phyloP scores from a whole-genome alignment of 257 asterid species.

The Solanum lignicaule region DNA sequence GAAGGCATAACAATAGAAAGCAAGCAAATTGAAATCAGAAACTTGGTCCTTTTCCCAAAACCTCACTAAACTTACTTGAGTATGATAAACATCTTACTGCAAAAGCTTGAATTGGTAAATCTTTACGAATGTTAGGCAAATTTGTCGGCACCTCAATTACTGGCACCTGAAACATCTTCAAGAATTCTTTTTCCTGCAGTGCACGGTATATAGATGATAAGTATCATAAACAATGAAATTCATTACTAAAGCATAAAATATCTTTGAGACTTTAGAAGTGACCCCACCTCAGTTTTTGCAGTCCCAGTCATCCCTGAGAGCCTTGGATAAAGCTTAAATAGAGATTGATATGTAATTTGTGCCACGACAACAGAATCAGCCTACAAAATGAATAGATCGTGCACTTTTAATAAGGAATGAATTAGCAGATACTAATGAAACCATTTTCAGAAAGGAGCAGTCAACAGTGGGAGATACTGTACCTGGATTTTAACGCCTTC shows the following conservation, averaged over 20 bases:
- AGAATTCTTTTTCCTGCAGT: slow-evolving; percentile 83
- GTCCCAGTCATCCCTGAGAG: slow-evolving; percentile 99
- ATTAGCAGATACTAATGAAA: not conserved
- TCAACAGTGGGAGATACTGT: not conserved
- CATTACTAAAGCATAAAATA: not conserved
- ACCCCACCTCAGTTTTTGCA: slow-evolving; percentile 84
- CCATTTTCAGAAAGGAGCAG: not conserved
- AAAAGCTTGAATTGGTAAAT: slow-evolving; percentile 86
- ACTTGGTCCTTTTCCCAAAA: not conserved
- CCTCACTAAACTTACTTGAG: not conserved
- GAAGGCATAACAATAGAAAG: slow-evolving; percentile 13
- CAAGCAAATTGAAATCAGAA: slow-evolving; percentile 9
- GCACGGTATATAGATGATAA: not conserved
- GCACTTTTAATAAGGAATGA: not conserved
- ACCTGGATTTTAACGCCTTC: slow-evolving; percentile 92
- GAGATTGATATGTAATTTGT: slow-evolving; percentile 95
- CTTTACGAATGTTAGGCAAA: slow-evolving; percentile 76
- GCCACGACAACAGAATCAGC: slow-evolving; percentile 97
- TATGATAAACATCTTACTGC: slow-evolving; percentile 47
- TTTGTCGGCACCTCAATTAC: slow-evolving; percentile 96
- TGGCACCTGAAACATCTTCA: slow-evolving; percentile 85
- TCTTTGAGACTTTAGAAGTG: slow-evolving; percentile 4
- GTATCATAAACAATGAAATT: not conserved
- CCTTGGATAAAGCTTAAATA: slow-evolving; percentile 90
- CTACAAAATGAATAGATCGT: slow-evolving; percentile 29